phyloP scores from a whole-genome alignment of 257 asterid genomes.

The Craterostigma plantagineum region DNA sequence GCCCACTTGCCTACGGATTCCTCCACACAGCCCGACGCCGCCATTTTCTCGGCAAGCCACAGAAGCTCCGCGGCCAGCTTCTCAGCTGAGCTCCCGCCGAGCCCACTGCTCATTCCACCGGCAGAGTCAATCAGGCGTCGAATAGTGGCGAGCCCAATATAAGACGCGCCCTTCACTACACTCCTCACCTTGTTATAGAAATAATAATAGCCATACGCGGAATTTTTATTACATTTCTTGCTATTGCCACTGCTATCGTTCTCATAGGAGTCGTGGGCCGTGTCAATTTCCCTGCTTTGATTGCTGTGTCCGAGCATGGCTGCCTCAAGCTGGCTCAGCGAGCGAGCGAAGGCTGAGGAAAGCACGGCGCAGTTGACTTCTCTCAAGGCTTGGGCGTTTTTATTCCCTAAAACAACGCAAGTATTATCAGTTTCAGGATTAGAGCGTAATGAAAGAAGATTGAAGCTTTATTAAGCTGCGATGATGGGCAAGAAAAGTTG shows the following conservation, averaged over 20 bases:
- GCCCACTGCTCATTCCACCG: slow-evolving; percentile 18
- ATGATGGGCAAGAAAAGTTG: no score
- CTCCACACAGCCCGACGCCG: slow-evolving; percentile 49
- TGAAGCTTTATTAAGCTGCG: no score
- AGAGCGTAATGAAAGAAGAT: no score
- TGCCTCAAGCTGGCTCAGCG: slow-evolving; percentile 47
- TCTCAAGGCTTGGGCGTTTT: slow-evolving; percentile 19
- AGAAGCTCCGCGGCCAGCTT: slow-evolving; percentile 80
- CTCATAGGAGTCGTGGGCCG: slow-evolving; percentile 3
- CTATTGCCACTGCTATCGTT: background rate
- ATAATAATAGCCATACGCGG: background rate
- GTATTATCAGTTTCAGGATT: no score
- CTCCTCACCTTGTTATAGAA: slow-evolving; percentile 13
- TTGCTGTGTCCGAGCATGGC: slow-evolving; percentile 23
- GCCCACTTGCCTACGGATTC: slow-evolving; percentile 77
- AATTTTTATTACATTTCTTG: no score
- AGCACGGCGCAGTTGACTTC: slow-evolving; percentile 42
- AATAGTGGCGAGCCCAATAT: no score
- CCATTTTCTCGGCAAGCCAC: slow-evolving; percentile 79
- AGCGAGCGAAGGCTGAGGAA: slow-evolving; percentile 41
- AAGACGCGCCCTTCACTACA: slow-evolving; percentile 20
- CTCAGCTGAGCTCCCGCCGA: slow-evolving; percentile 45
- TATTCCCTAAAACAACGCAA: background rate
- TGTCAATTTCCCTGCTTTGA: slow-evolving; percentile 8
- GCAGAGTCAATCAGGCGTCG: slow-evolving; percentile 11